phyloP scores from a whole-genome alignment of 2,329 filamentous ascomycete genomes.

The Basipetospora chlamydospora region DNA sequence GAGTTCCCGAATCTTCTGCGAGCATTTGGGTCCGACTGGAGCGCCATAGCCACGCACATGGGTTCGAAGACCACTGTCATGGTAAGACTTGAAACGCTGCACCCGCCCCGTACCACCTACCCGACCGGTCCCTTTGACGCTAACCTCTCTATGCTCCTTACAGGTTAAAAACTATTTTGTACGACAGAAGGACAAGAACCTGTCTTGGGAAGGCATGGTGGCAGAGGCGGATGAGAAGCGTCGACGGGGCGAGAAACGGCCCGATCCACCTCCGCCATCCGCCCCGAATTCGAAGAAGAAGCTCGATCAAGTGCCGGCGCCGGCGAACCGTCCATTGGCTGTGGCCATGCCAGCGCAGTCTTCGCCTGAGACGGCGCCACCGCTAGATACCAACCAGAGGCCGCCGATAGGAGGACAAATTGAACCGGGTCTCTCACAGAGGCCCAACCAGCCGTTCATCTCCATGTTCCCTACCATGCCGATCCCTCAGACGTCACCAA shows the following conservation, averaged over 20 bases:
- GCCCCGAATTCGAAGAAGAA: conserved; percentile 31
- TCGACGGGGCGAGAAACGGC: conserved; percentile 40
- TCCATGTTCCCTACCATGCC: conserved; percentile 1
- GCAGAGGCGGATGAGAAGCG: conserved; percentile 44
- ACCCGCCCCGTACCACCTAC: neutral
- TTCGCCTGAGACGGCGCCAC: too few species aligned
- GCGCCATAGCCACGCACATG: conserved; percentile 62
- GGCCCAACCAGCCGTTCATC: conserved; percentile 3
- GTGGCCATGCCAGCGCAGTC: conserved; percentile 2
- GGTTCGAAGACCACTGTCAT: conserved; percentile 76
- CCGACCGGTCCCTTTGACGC: neutral
- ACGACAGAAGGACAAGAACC: conserved; percentile 44
- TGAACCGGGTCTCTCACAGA: too few species aligned
- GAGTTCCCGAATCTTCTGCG: conserved; percentile 61
- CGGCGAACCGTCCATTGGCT: conserved; percentile 23
- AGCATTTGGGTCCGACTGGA: conserved; percentile 69
- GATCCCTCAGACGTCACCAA: neutral
- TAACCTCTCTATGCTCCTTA: conserved; percentile 9
- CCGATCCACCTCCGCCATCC: conserved; percentile 43
- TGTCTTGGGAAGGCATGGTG: conserved; percentile 43
- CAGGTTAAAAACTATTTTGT: conserved; percentile 57
- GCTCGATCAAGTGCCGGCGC: conserved; percentile 29
- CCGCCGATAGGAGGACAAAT: too few species aligned
- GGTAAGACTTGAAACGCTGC: conserved; percentile 33
- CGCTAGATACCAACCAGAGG: too few species aligned